Evolutionary conservation across 2,329 filamentous ascomycete genomes (phyloP).

Genomic region (Apiospora saccharicola): DNA sequence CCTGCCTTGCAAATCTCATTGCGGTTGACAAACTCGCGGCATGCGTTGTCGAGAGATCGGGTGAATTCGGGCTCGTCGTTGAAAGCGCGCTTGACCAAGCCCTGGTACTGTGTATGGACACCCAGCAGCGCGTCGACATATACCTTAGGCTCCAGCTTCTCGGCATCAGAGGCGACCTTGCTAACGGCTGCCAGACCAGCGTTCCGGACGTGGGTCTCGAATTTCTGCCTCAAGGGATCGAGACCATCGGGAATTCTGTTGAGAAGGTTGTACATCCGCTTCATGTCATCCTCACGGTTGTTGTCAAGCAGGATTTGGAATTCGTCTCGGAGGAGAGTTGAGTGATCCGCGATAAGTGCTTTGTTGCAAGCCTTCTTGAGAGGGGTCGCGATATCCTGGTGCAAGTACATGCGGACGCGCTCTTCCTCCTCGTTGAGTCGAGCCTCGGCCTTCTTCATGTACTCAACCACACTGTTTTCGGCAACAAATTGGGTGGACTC

Average conservation of each 20-base stretch:
- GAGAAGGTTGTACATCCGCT: constrained; percentile 92
- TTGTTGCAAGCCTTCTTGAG: constrained; percentile 89
- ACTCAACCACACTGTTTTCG: constrained; percentile 97
- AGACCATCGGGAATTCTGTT: constrained; percentile 89
- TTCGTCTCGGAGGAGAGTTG: constrained; percentile 85
- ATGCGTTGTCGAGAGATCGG: constrained; percentile 93
- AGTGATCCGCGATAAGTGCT: constrained; percentile 89
- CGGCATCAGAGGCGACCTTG: constrained; percentile 87
- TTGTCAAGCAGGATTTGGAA: constrained; percentile 95
- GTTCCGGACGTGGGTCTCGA: constrained; percentile 92
- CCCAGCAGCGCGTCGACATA: constrained; percentile 96
- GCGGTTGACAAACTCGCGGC: constrained; percentile 96
- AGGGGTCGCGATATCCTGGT: constrained; percentile 84
- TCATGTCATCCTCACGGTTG: constrained; percentile 93
- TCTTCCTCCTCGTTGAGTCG: constrained; percentile 93
- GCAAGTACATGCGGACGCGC: constrained; percentile 89
- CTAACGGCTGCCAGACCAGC: constrained; percentile 88
- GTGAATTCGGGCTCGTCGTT: constrained; percentile 97
- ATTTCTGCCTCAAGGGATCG: constrained; percentile 84
- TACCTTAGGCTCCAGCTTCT: constrained; percentile 92
- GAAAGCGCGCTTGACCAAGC: constrained; percentile 90
- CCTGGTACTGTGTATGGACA: constrained; percentile 92
- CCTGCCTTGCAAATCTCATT: constrained; percentile 95
- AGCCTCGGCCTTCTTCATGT: constrained; percentile 98
- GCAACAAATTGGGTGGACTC: constrained; percentile 95